Conservation (phyloP, 176 grass and related monocot species). For the Triticum urartu region DNA sequence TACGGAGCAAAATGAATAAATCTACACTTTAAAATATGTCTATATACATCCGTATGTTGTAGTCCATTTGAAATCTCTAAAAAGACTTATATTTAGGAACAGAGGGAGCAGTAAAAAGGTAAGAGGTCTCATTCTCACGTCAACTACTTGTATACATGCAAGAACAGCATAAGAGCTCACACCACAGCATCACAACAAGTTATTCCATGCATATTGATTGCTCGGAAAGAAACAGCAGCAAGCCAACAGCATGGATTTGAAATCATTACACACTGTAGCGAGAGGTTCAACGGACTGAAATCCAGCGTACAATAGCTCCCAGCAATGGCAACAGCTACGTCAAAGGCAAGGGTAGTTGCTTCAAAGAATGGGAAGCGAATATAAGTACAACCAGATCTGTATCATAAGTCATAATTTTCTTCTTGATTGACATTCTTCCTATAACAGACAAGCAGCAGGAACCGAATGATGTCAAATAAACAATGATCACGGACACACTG, state of each 20-base stretch:
- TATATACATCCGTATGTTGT: too few relatives aligned
- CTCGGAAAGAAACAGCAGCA: conserved; percentile 41
- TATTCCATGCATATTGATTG: conserved; percentile 38
- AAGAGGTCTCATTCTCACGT: too few relatives aligned
- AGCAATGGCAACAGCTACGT: conserved; percentile 58
- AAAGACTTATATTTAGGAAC: too few relatives aligned
- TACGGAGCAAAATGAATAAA: too few relatives aligned
- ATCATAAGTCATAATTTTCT: conserved; percentile 62
- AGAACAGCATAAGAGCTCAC: background rate
- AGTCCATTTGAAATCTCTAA: too few relatives aligned
- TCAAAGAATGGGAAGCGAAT: conserved; percentile 77
- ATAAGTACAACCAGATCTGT: conserved; percentile 55
- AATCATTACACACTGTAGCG: conserved; percentile 48
- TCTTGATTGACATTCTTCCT: conserved; percentile 63
- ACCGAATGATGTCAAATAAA: conserved; percentile 69
- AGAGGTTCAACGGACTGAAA: conserved; percentile 33
- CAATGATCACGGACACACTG: background rate
- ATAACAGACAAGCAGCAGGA: conserved; percentile 48
- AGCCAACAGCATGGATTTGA: conserved; percentile 40
- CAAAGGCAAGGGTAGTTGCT: conserved; percentile 62
- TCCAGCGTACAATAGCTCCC: conserved; percentile 51
- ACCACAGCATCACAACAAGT: background rate
- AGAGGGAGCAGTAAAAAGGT: too few relatives aligned
- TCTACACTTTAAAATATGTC: too few relatives aligned
- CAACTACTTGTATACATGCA: background rate